phyloP scores from a whole-genome alignment of 495 filamentous ascomycete genomes.

The Aspergillus nanangensis region DNA sequence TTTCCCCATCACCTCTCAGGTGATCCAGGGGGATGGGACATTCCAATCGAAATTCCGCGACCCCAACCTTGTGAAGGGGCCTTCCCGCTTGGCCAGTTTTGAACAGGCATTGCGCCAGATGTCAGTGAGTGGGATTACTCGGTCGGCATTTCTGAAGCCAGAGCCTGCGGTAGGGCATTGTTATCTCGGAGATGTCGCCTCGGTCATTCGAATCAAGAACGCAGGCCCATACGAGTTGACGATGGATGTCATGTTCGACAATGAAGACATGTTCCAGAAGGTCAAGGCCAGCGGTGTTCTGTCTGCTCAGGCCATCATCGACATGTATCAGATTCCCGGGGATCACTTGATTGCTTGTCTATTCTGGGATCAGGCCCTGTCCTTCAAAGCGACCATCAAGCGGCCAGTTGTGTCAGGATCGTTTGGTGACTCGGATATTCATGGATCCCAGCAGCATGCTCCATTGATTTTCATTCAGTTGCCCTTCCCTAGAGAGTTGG shows the following conservation, averaged over 20 bases:
- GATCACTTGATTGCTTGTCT: not conserved
- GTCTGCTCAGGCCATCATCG: not conserved
- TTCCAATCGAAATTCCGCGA: too few relatives aligned
- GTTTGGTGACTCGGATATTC: not conserved
- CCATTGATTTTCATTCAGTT: too few relatives aligned
- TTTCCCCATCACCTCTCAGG: slow-evolving; percentile 1
- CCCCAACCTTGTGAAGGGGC: not conserved
- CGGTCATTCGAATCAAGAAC: slow-evolving; percentile 47
- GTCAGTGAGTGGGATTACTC: not conserved
- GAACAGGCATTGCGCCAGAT: too few relatives aligned
- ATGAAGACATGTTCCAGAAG: slow-evolving; percentile 5
- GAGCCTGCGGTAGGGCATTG: slow-evolving; percentile 7
- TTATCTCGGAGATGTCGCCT: slow-evolving; percentile 27
- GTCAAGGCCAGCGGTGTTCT: not conserved
- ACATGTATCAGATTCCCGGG: not conserved
- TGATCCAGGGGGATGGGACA: not conserved
- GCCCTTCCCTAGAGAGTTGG: too few relatives aligned
- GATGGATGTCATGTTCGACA: slow-evolving; percentile 45
- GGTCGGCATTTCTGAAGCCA: not conserved
- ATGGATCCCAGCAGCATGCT: not conserved
- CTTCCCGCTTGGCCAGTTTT: too few relatives aligned
- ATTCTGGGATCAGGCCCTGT: not conserved
- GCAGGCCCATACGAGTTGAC: slow-evolving; percentile 48
- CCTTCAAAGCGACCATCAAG: not conserved
- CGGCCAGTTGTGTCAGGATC: not conserved